phyloP scores from a whole-genome alignment of 2,329 filamentous ascomycete genomes.

The Nakataea oryzae region DNA sequence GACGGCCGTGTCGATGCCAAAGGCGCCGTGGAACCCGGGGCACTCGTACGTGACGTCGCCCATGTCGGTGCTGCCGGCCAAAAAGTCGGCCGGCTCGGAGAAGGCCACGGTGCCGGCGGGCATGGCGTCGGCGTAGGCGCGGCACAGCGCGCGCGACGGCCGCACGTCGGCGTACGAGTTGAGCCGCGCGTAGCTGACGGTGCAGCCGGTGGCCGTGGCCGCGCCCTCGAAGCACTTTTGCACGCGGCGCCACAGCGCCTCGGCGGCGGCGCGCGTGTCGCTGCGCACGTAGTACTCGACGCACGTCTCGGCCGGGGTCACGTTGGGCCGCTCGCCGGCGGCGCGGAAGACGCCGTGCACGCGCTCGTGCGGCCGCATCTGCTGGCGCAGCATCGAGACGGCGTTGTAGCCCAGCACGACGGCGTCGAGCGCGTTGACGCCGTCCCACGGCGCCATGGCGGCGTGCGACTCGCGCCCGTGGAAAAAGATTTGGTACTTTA shows the following conservation, averaged over 20 bases:
- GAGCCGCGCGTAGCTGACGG: conserved; percentile 15
- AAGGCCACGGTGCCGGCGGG: conserved; percentile 17
- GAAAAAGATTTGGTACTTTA: conserved; percentile 22
- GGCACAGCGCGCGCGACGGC: conserved; percentile 9
- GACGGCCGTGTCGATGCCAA: conserved; percentile 23
- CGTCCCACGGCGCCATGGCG: conserved; percentile 33
- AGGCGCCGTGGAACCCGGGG: conserved; percentile 30
- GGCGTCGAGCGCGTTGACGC: conserved; percentile 37
- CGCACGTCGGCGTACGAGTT: conserved; percentile 21
- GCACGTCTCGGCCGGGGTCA: conserved; percentile 26
- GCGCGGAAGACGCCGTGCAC: conserved; percentile 37
- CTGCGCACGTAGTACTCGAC: conserved; percentile 33
- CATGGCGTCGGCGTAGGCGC: conserved; percentile 18
- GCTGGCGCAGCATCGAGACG: conserved; percentile 33
- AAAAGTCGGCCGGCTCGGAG: conserved; percentile 16
- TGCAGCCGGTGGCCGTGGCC: conserved; percentile 24
- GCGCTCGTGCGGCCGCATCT: conserved; percentile 34
- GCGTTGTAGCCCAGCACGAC: conserved; percentile 24
- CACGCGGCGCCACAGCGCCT: conserved; percentile 18
- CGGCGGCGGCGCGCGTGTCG: conserved; percentile 23
- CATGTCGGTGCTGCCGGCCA: conserved; percentile 24
- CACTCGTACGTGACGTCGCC: conserved; percentile 32
- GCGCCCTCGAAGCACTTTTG: conserved; percentile 22
- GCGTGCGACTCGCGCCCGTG: conserved; percentile 32
- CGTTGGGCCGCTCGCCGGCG: conserved; percentile 21